A percentile compares a stretch with the other conserved stretches of the same genome.
Conservation (phyloP, 768 basidiomycete genomes). For the Termitomyces sp. region DNA sequence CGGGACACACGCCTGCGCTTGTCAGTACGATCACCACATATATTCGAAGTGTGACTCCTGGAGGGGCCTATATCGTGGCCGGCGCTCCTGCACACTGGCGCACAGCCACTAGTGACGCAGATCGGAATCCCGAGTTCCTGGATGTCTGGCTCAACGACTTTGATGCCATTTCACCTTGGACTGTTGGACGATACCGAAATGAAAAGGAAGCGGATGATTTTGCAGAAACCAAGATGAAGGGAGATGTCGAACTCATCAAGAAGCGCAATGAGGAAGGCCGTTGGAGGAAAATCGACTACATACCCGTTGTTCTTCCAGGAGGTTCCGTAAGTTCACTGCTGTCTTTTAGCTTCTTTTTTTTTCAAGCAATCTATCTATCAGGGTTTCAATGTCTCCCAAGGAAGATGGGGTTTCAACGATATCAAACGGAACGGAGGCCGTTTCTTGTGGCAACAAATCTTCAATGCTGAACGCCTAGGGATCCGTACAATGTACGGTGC, state of each 20-base stretch:
- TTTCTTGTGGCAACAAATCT: conserved; percentile 79
- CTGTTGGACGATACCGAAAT: conserved; percentile 65
- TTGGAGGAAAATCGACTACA: conserved; percentile 65
- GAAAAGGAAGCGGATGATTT: conserved; percentile 64
- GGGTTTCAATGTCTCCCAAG: conserved; percentile 71
- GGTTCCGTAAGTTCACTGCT: conserved; percentile 61
- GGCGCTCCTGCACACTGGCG: conserved; percentile 78
- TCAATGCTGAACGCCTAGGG: conserved; percentile 61
- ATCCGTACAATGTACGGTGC: conserved; percentile 73
- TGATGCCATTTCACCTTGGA: conserved; percentile 83
- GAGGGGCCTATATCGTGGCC: conserved; percentile 73
- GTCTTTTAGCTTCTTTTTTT: conserved; percentile 9
- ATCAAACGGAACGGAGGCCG: conserved; percentile 71
- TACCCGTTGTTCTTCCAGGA: conserved; percentile 83
- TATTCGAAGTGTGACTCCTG: conserved; percentile 62
- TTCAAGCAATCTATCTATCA: conserved; percentile 26
- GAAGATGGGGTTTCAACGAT: conserved; percentile 71
- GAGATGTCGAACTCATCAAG: conserved; percentile 61
- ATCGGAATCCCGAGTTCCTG: conserved; percentile 62
- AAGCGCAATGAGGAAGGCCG: conserved; percentile 41
- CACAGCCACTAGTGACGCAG: conserved; percentile 65
- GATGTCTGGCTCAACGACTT: conserved; percentile 76
- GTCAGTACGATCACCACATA: conserved; percentile 54
- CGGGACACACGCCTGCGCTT: conserved; percentile 60
- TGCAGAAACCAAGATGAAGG: conserved; percentile 59